These are phyloP conservation scores for Serendipita sp. DNA, from an alignment of 1,284 basidiomycete species.

Conservation along the genomic window DNA sequence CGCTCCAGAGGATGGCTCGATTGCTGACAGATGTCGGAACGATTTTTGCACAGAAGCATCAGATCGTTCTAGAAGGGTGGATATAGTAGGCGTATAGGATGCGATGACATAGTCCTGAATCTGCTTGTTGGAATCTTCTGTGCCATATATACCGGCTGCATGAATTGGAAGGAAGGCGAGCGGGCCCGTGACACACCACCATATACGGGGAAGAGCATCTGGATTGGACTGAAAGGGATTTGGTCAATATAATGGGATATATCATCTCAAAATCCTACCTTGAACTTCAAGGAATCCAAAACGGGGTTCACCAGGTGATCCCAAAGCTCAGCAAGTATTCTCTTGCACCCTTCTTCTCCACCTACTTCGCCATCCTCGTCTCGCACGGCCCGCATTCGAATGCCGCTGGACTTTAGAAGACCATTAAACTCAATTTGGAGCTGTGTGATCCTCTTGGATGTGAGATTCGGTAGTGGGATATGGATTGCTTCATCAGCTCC, in stretches of 20 bases:
- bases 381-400: neutral
- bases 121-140: neutral
- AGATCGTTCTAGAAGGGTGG: slow-evolving; percentile 10
- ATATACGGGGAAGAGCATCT: slow-evolving; percentile 12
- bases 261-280: neutral
- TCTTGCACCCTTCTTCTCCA: neutral
- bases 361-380: neutral
- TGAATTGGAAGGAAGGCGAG: slow-evolving; percentile 18
- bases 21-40: neutral
- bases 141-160: slow-evolving; percentile 16
- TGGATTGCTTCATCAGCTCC: neutral
- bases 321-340: slow-evolving; percentile 7
- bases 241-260: neutral
- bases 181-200: slow-evolving; percentile 14
- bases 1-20: slow-evolving; percentile 4
- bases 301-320: slow-evolving; percentile 6
- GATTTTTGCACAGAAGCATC: neutral
- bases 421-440: neutral
- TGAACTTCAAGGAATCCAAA: neutral
- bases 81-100: slow-evolving; percentile 18
- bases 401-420: neutral
- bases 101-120: slow-evolving; percentile 16
- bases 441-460: neutral
- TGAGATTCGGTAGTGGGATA: slow-evolving; percentile 2
- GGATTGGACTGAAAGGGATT: slow-evolving; percentile 1